Conservation (phyloP, 768 basidiomycete genomes). For the Gautieria morchelliformis region DNA sequence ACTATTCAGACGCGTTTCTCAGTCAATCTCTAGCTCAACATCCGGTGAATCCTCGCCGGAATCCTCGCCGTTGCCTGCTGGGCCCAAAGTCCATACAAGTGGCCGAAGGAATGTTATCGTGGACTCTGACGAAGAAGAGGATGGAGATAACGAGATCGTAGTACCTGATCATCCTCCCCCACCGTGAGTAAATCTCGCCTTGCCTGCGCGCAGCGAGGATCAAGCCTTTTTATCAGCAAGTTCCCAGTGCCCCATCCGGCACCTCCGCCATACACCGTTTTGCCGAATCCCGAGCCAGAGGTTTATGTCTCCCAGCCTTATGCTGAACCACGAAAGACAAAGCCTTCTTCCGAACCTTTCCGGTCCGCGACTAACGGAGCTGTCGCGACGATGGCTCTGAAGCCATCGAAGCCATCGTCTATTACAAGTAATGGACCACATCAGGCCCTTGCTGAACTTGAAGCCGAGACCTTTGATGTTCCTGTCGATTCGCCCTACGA, state of each 20-base stretch:
- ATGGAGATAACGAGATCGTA: neutral
- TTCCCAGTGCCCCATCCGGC: neutral
- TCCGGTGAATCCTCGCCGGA: neutral
- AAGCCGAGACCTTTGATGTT: constrained; percentile 3
- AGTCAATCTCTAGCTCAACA: neutral
- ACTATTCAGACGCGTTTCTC: neutral
- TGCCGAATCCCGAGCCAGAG: neutral
- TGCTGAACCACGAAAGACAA: neutral
- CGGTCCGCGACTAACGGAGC: neutral
- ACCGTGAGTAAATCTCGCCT: neutral
- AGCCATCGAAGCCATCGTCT: neutral
- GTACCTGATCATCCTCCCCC: neutral
- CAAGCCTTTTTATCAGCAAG: neutral
- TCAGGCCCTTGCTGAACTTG: neutral
- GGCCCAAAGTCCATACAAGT: neutral
- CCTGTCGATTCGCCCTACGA: neutral
- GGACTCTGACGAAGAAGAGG: neutral
- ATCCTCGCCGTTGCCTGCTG: neutral
- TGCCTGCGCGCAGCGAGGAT: neutral
- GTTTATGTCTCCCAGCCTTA: neutral
- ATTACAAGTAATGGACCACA: neutral
- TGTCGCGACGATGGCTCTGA: neutral
- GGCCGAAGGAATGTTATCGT: neutral
- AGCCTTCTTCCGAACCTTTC: neutral
- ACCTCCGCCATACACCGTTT: neutral